Evolutionary conservation across 306 rosid genomes (phyloP), one percentile per base, ranked within the genome.

Genomic region (Gynostemma pentaphyllum): DNA sequence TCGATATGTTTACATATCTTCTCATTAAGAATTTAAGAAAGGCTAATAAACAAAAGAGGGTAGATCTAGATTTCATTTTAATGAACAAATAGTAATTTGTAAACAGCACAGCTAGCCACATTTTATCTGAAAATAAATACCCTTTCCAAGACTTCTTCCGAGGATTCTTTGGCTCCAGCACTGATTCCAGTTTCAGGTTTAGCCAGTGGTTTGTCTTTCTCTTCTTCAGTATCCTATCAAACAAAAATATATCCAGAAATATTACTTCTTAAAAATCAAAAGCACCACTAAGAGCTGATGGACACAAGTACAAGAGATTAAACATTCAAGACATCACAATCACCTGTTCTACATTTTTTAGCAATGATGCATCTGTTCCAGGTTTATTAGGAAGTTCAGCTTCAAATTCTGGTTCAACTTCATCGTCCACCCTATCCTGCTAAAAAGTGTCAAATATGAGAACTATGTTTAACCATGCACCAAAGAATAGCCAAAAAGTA

Each of bases 271-370:
- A 59, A 19, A 12, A 5, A 21, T 37, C 19, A 37, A 55, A 60
- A 61, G 52, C 72, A 40, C 49, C 34, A 53, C 53, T 66, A 63
- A 18, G 27, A 5, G 36, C 29, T 45, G 44, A 16, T 28, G 44
- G 27, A 45, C 55, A 15, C 16, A 44, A 44, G 40, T 5, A 45
- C 55, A 13, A 45, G 32, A 74, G 55, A 61, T 28, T 45, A 19
- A 51, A 76, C 54, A 63, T 63, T 27, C 41, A 24, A 42, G 30
- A 49, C 45, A 50, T 37, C 18, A n/a, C 6, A n/a, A 50, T 36
- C 70, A 82, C 95, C 86, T 79, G 75, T 62, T 85, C 83, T 49
- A 64, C 83, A 76, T 66, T 68, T 57, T 76, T 57, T 75, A 39
- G 68, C 53, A 32, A 16, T 15, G 85, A 74, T 49, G 72, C 74